Base-by-base conservation (phyloP, 345 rosid genomes). In the Sisymbrium irio region DNA sequence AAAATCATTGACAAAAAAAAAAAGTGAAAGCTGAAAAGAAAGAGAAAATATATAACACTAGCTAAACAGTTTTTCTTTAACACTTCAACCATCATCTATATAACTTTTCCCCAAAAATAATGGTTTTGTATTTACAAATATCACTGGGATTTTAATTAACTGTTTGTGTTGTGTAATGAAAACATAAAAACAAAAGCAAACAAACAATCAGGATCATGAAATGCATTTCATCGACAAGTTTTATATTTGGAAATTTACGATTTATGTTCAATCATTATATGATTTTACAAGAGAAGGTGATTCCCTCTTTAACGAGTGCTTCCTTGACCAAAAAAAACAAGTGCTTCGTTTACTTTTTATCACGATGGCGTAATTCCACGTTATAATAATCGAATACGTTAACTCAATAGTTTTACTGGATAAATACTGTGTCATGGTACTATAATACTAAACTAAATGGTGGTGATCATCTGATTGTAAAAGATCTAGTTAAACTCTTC, bases 191-290 rank as follows among this genome's bases (percentile, higher is more conserved):
- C n/a, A 53, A 54, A 65, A 28, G 30, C 49, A 60, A 47, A 71
- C 37, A 60, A 60, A 41, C 27, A 51, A 41, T 62, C 54, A 72
- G 15, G 69, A 19, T 72, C 62, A 62, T 40, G 22, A 27, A 49
- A n/a, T 42, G 55, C 22, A 53, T 32, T 22, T 35, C 6, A 55
- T 20, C 47, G 44, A 55, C 39, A 63, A 11, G 61, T 27, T 55
- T 37, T 37, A 3, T 37, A 9, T 37, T 37, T 37, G 9, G 9
- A 8, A 37, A 7, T 9, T 28, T 28, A 28, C 32, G 32, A 28
- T 4, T 28, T 28, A 28, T 28, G 5, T 28, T 22, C 25, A 22
- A 22, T 22, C 25, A 28, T 8, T 37, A 37, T 37, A 37, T 37
- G 10, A 37, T 37, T 37, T 11, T 37, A 37, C 13, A 37, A 37